Evolutionary conservation across 2,329 filamentous ascomycete genomes (phyloP).

Genomic region (Colletotrichum gigasporum): DNA sequence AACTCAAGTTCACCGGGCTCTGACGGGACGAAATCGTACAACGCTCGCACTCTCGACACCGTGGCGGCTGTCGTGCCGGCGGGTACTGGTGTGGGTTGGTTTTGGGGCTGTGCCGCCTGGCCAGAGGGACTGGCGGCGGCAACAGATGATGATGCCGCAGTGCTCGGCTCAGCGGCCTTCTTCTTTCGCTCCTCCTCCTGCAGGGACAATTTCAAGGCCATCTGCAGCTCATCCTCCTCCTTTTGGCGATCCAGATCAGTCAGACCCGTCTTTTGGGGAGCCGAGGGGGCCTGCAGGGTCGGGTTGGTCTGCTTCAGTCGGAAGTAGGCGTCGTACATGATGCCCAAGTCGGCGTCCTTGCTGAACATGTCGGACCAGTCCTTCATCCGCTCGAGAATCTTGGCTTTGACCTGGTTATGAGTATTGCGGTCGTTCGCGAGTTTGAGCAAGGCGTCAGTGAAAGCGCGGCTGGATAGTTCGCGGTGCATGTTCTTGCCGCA

Average conservation of each 20-base stretch:
- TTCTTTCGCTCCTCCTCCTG: conserved; percentile 82
- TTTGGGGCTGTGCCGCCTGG: conserved; percentile 48
- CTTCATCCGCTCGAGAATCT: conserved; percentile 96
- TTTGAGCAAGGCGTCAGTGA: conserved; percentile 91
- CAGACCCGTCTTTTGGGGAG: conserved; percentile 91
- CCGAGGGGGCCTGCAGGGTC: conserved; percentile 88
- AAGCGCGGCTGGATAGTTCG: conserved; percentile 89
- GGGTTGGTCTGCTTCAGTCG: conserved; percentile 87
- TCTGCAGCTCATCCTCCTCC: conserved; percentile 96
- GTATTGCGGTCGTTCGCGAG: conserved; percentile 95
- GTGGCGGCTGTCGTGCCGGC: conserved; percentile 95
- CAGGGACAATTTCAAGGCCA: conserved; percentile 91
- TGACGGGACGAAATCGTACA: conserved; percentile 94
- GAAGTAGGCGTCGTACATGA: conserved; percentile 96
- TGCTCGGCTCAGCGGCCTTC: conserved; percentile 48
- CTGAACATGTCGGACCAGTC: conserved; percentile 97
- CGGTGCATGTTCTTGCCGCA: conserved; percentile 88
- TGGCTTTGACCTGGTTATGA: conserved; percentile 94
- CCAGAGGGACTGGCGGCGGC: conserved; percentile 39
- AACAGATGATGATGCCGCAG: conserved; percentile 47
- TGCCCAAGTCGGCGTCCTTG: conserved; percentile 88
- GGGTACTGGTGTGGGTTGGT: conserved; percentile 66
- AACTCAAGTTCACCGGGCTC: conserved; percentile 96
- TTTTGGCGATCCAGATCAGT: conserved; percentile 91
- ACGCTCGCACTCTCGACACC: conserved; percentile 89